Evolutionary conservation across 306 rosid genomes (phyloP), one percentile per base, ranked within the genome.

Genomic region (Inga laurina): DNA sequence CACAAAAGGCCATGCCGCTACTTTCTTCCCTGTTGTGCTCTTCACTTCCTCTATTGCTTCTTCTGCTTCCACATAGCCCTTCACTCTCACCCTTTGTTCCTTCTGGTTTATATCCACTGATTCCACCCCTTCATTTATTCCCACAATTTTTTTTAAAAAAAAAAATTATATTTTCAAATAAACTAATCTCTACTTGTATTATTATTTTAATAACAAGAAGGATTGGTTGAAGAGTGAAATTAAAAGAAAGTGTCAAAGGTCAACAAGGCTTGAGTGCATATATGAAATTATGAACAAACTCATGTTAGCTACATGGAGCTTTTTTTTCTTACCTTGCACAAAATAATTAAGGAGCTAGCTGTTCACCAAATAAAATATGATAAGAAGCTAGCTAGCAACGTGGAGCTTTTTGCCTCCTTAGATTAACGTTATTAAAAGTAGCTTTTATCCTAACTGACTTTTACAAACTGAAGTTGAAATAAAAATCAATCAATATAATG

Each of bases 1-100:
- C 30, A 92, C 91, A 51, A 93, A 92, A 2, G 92, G 88, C 94
- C 98, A 95, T 46, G 81, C 30, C 72, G 92, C 98, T 0, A 94
- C 98, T 19, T 10, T 85, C 79, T 92, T 93, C 61, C 98, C 98
- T 10, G 96, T 95, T 12, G 98, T 95, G 75, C 81, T 86, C 86
- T 51, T 74, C 70, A 95, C 92, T 78, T 61, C 94, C 69, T 92
- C 83, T 9, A 93, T 64, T 3, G 92, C 97, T 82, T 90, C 91
- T 35, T 88, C 67, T 59, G 89, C 70, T 67, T 93, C 95, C 68
- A 91, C 91, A 70, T 75, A 49, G 2, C 98, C 98, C 0, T 67
- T 88, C 51, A 90, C 98, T 0, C 85, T 90, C 54, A 93, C 91
- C 56, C 79, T 85, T 79, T 92, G 93, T 68, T 72, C 89, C 87